These are phyloP conservation scores for Xylariaceae sp. DNA, from an alignment of 2,329 filamentous ascomycete species.

Conservation along the genomic window DNA sequence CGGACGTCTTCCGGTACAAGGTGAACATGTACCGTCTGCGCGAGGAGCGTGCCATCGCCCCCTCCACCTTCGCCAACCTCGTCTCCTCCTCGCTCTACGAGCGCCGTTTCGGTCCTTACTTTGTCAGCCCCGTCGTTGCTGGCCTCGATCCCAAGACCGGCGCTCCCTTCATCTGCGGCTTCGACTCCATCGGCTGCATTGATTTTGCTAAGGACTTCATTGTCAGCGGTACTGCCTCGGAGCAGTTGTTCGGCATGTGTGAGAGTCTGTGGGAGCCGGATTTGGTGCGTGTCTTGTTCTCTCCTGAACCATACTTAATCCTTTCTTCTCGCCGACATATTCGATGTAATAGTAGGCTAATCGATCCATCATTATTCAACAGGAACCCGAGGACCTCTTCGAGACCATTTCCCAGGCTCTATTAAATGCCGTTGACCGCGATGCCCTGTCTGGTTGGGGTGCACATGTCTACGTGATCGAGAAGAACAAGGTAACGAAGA, in stretches of 20 bases:
- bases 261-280: constrained; percentile 97
- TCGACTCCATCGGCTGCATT: constrained; percentile 98
- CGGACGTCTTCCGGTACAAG: constrained; percentile 98
- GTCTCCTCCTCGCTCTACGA: constrained; percentile 90
- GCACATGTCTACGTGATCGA: constrained; percentile 99
- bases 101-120: constrained; percentile 92
- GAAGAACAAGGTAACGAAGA: constrained; percentile 99
- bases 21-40: constrained; percentile 99
- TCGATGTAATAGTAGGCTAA: constrained; percentile 2
- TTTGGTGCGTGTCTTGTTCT: constrained; percentile 59
- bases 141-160: constrained; percentile 91
- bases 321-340: background rate
- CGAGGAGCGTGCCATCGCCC: constrained; percentile 94
- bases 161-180: constrained; percentile 96
- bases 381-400: constrained; percentile 91
- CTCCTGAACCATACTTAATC: background rate
- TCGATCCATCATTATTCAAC: constrained; percentile 1
- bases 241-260: constrained; percentile 98
- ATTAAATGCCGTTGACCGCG: constrained; percentile 91
- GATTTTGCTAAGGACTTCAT: constrained; percentile 99
- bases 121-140: constrained; percentile 89
- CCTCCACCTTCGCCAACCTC: constrained; percentile 92
- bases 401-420: constrained; percentile 96
- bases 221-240: constrained; percentile 89
- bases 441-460: constrained; percentile 95